These are phyloP conservation scores for Cercospora nicotianae DNA, from an alignment of 2,329 filamentous ascomycete genomes.

Conservation along the genomic window DNA sequence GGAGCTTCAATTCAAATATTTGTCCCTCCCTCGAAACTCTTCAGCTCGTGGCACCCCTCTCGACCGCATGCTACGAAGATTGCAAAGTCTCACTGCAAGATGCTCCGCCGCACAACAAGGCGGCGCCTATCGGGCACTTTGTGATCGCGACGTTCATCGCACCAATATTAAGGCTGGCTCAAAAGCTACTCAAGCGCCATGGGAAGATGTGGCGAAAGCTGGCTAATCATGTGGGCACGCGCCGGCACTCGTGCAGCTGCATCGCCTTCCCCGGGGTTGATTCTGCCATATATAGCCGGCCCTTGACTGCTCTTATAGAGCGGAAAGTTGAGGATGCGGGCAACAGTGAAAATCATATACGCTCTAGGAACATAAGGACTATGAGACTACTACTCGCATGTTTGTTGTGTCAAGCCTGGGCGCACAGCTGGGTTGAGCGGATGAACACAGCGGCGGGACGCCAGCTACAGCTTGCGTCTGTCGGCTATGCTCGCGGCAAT, in stretches of 20 bases:
- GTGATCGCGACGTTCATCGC: background rate
- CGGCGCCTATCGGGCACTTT: background rate
- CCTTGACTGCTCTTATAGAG: background rate
- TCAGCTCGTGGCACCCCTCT: background rate
- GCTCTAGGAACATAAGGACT: background rate
- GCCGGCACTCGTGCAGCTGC: background rate
- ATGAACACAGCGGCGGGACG: background rate
- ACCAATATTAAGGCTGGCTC: background rate
- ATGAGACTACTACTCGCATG: background rate
- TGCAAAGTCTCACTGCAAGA: background rate
- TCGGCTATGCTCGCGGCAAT: too few relatives aligned
- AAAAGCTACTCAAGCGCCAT: background rate
- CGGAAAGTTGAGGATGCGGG: background rate
- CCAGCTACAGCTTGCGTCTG: background rate
- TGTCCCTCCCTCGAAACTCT: background rate
- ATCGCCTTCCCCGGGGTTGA: background rate
- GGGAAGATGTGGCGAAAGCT: background rate
- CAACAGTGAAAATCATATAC: background rate
- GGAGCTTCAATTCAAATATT: background rate
- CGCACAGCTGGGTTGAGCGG: background rate
- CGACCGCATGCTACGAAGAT: background rate
- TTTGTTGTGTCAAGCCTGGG: background rate
- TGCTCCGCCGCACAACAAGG: background rate
- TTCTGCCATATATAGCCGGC: background rate
- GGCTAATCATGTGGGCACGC: background rate